These are phyloP conservation scores for Penicillium robsamsonii DNA, from an alignment of 495 filamentous ascomycete species.

Conservation along the genomic window DNA sequence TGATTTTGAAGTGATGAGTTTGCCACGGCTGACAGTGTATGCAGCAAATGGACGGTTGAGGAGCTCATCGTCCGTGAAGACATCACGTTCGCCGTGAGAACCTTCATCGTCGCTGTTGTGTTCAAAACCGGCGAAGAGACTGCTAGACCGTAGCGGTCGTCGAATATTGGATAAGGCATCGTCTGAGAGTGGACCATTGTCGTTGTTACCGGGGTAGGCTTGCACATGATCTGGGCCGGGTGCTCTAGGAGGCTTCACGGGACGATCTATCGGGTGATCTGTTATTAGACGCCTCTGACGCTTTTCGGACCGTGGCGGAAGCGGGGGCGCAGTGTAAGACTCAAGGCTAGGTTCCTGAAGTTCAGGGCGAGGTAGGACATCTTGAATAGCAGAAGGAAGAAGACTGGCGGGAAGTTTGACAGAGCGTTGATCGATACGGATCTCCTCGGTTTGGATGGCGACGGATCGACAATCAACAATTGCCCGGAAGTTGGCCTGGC, in stretches of 20 bases:
- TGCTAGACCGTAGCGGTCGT: slow-evolving; percentile 71
- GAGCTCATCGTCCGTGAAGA: slow-evolving; percentile 50
- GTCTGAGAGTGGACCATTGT: slow-evolving; percentile 69
- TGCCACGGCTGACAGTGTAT: slow-evolving; percentile 44
- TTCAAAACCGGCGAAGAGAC: slow-evolving; percentile 84
- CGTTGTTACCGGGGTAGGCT: slow-evolving; percentile 77
- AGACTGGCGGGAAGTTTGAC: slow-evolving; percentile 74
- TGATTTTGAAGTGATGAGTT: slow-evolving; percentile 39
- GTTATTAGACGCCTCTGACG: slow-evolving; percentile 14
- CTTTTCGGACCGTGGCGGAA: slow-evolving; percentile 37
- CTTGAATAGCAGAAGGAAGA: slow-evolving; percentile 62
- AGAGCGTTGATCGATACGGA: slow-evolving; percentile 71
- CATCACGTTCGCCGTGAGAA: slow-evolving; percentile 36
- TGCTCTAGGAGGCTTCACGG: slow-evolving; percentile 21
- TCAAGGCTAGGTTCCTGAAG: slow-evolving; percentile 26
- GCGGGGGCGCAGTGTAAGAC: slow-evolving; percentile 35
- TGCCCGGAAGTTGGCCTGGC: slow-evolving; percentile 48
- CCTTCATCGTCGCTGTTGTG: slow-evolving; percentile 53
- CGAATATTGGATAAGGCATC: slow-evolving; percentile 57
- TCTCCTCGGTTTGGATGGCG: slow-evolving; percentile 84
- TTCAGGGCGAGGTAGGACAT: slow-evolving; percentile 30
- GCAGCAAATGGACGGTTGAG: slow-evolving; percentile 45
- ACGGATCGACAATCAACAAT: slow-evolving; percentile 44
- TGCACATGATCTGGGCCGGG: slow-evolving; percentile 51
- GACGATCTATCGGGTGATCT: slow-evolving; percentile 12